Percentiles rank a stretch among this genome's conserved stretches.
Conservation (phyloP, 2,329 filamentous ascomycete genomes). For the Xylariaceae sp. region DNA sequence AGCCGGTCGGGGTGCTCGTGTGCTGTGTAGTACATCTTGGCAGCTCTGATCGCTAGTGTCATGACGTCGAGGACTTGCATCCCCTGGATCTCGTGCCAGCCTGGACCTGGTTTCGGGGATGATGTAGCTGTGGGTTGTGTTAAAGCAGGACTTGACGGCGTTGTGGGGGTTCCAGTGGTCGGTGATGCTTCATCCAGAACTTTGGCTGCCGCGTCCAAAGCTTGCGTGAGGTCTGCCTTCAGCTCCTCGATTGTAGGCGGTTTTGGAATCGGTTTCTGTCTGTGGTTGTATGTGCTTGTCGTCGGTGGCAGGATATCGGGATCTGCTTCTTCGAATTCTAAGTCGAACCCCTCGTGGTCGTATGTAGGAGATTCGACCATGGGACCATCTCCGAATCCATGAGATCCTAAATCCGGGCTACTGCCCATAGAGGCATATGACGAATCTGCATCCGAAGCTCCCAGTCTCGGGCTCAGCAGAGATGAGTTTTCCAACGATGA, state of each 20-base stretch:
- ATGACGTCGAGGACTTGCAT: slow-evolving; percentile 89
- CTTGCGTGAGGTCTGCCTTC: slow-evolving; percentile 54
- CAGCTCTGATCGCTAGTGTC: slow-evolving; percentile 90
- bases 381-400: slow-evolving; percentile 34
- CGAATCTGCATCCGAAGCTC: slow-evolving; percentile 51
- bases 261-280: slow-evolving; percentile 74
- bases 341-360: slow-evolving; percentile 44
- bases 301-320: slow-evolving; percentile 90
- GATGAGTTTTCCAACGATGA: slow-evolving; percentile 47
- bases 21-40: slow-evolving; percentile 93
- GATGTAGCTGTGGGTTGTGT: slow-evolving; percentile 15
- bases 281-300: slow-evolving; percentile 89
- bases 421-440: slow-evolving; percentile 57
- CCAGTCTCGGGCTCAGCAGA: slow-evolving; percentile 37
- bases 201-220: slow-evolving; percentile 40
- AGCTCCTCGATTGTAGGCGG: slow-evolving; percentile 80
- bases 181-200: slow-evolving; percentile 61
- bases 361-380: slow-evolving; percentile 48
- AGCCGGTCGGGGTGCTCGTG: slow-evolving; percentile 84
- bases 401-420: slow-evolving; percentile 51
- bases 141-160: no score
- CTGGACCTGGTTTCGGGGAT: slow-evolving; percentile 44
- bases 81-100: slow-evolving; percentile 84
- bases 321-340: slow-evolving; percentile 62
- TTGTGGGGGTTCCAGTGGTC: slow-evolving; percentile 7